Evolutionary conservation across 371 early-diverging fungal species (phyloP), one percentile per base, ranked within the genome.

Genomic region (Mortierella sp.): DNA sequence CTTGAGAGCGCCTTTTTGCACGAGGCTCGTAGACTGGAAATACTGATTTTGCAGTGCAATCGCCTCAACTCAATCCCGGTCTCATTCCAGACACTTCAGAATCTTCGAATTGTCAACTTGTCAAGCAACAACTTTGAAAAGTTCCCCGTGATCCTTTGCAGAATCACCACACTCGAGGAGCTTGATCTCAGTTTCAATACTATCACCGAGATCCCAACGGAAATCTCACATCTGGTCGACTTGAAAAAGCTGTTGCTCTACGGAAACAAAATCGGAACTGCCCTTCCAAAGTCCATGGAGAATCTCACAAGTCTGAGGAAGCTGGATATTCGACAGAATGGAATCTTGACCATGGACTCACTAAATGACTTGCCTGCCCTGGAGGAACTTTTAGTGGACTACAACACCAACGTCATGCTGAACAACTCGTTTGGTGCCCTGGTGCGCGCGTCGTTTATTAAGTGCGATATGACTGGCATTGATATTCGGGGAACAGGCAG

Each of bases 181-280:
- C 83, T 96, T 14, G 94, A 96, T 70, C 74, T 95, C 37, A 91
- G 91, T 40, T 93, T 92, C 62, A 95, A 95, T 80, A 85, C 89
- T 22, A 93, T 97, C n/a, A 62, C 86, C 1, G 79, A 57, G 12
- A 81, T 96, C 29, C 94, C 96, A 1, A 82, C 88, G n/a, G 84
- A 86, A 37, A 92, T 96, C 22, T 82, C 91, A 40, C 80, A 90
- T 6, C 79, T 97, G 16, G 72, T 66, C 7, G 80, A 83, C 17
- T 74, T 97, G 19, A 78, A 77, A 17, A 77, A 81, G 25, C 78
- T 97, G 17, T 82, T 86, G 41, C 82, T 94, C 7, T 88, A 88
- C 57, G 93, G 91, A 14, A 95, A 95, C 71, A 81, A 84, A 41
- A 71, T 94, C 40, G 77, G 81, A 14, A 93, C 93, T 2, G 81